phyloP scores from a whole-genome alignment of 2,329 filamentous ascomycete genomes.

The Colletotrichum higginsianum region DNA sequence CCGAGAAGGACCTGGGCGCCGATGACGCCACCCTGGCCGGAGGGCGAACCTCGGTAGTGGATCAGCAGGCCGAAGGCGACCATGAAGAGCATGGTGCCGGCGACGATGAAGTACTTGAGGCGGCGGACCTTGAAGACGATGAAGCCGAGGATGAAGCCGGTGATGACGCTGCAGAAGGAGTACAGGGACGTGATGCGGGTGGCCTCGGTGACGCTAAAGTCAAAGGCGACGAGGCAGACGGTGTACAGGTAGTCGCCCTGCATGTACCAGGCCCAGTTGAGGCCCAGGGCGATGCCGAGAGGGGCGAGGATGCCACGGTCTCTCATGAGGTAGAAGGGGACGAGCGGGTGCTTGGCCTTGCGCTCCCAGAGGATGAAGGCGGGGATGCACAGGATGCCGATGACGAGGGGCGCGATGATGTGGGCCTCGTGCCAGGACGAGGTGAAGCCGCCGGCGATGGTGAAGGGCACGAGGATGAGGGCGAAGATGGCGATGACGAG shows the following conservation, averaged over 20 bases:
- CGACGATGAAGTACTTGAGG: slow-evolving; percentile 75
- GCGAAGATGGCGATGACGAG: slow-evolving; percentile 63
- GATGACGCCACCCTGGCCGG: slow-evolving; percentile 70
- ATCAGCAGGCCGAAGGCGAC: slow-evolving; percentile 78
- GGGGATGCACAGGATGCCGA: slow-evolving; percentile 64
- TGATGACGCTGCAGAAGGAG: slow-evolving; percentile 69
- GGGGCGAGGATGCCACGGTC: slow-evolving; percentile 77
- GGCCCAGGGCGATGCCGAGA: slow-evolving; percentile 69
- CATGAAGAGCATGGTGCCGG: slow-evolving; percentile 72
- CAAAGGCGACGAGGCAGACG: slow-evolving; percentile 72
- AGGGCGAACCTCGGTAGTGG: slow-evolving; percentile 69
- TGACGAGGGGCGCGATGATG: slow-evolving; percentile 61
- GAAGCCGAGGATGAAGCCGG: slow-evolving; percentile 69
- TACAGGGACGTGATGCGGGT: slow-evolving; percentile 74
- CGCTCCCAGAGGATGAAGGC: slow-evolving; percentile 66
- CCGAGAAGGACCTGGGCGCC: slow-evolving; percentile 75
- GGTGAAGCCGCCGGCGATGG: slow-evolving; percentile 60
- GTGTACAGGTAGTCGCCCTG: slow-evolving; percentile 77
- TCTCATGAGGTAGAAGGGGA: slow-evolving; percentile 73
- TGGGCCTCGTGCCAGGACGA: slow-evolving; percentile 55
- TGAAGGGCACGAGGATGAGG: slow-evolving; percentile 61
- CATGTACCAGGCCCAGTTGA: slow-evolving; percentile 74
- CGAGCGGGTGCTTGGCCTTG: slow-evolving; percentile 65
- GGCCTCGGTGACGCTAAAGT: slow-evolving; percentile 69
- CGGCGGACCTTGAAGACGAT: slow-evolving; percentile 71